Conservation (phyloP, 106 monocot genomes). For the Dioscorea alata region DNA sequence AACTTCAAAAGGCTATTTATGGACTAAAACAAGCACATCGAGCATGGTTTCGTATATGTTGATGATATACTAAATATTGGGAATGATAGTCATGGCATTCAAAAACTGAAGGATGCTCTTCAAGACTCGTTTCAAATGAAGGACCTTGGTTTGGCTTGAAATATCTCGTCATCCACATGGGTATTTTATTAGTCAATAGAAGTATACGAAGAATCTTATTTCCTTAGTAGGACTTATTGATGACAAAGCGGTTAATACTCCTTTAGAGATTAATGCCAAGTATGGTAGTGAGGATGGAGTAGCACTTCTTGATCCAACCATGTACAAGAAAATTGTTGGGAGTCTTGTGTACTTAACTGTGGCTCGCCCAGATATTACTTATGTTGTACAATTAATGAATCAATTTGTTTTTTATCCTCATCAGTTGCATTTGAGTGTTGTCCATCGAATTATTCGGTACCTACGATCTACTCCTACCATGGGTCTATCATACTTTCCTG, state of each 20-base stretch:
- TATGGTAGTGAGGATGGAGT: not conserved
- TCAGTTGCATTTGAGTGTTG: constrained; percentile 4
- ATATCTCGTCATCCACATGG: not conserved
- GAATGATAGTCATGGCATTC: constrained; percentile 3
- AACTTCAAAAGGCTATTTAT: no score
- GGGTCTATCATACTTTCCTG: not conserved
- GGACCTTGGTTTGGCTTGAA: constrained; percentile 23
- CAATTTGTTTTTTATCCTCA: constrained; percentile 16
- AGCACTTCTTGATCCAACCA: constrained; percentile 14
- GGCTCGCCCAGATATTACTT: constrained; percentile 16
- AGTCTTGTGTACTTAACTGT: constrained; percentile 20
- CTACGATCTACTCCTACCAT: constrained; percentile 8
- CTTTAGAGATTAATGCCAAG: constrained; percentile 8
- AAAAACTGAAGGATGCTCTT: constrained; percentile 5
- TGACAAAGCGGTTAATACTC: constrained; percentile 1
- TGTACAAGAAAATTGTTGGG: constrained; percentile 13
- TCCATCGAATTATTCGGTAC: constrained; percentile 20
- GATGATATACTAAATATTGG: constrained; percentile 25
- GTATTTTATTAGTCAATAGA: constrained; percentile 18
- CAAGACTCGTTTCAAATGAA: constrained; percentile 21
- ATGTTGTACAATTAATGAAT: constrained; percentile 19
- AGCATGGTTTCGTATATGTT: no score
- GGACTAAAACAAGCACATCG: no score
- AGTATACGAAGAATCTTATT: constrained; percentile 10
- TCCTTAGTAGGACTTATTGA: not conserved